These are phyloP conservation scores for Thielaviopsis musarum DNA, from an alignment of 2,329 filamentous ascomycete genomes.

Conservation along the genomic window DNA sequence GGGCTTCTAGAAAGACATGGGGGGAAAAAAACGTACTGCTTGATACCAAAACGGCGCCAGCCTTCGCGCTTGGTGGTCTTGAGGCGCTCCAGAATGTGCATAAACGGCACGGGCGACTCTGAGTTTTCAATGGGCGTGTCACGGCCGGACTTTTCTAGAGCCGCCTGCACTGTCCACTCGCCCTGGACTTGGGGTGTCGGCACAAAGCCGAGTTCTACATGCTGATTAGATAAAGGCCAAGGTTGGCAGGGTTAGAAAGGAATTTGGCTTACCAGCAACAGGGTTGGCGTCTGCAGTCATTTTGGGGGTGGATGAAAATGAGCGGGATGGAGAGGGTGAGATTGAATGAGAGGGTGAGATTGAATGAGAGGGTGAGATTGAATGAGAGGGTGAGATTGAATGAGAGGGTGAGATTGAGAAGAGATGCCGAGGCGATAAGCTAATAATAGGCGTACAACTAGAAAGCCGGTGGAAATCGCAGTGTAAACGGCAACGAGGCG, in stretches of 20 bases:
- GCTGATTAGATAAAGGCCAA: background rate
- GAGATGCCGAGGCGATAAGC: background rate
- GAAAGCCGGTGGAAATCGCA: background rate
- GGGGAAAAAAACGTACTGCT: constrained; percentile 24
- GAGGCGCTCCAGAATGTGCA: constrained; percentile 82
- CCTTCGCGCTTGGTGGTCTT: constrained; percentile 96
- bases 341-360: background rate
- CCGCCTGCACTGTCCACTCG: constrained; percentile 16
- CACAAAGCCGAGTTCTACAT: constrained; percentile 15
- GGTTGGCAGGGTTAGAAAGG: background rate
- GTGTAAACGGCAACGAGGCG: background rate
- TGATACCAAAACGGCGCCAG: constrained; percentile 77
- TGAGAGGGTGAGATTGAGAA: no score
- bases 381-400: no score
- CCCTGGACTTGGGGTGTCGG: constrained; percentile 15
- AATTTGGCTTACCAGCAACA: background rate
- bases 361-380: background rate
- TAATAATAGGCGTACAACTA: background rate
- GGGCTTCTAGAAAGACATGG: background rate
- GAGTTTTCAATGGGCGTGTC: constrained; percentile 35
- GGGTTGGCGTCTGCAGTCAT: constrained; percentile 1
- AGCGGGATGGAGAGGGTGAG: background rate
- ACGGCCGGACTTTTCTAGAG: constrained; percentile 19
- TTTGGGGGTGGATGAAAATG: background rate
- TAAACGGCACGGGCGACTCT: constrained; percentile 70